Evolutionary conservation across 805 yeast species (phyloP), one percentile per base, ranked within the genome.

Genomic region (Spathaspora boniae): DNA sequence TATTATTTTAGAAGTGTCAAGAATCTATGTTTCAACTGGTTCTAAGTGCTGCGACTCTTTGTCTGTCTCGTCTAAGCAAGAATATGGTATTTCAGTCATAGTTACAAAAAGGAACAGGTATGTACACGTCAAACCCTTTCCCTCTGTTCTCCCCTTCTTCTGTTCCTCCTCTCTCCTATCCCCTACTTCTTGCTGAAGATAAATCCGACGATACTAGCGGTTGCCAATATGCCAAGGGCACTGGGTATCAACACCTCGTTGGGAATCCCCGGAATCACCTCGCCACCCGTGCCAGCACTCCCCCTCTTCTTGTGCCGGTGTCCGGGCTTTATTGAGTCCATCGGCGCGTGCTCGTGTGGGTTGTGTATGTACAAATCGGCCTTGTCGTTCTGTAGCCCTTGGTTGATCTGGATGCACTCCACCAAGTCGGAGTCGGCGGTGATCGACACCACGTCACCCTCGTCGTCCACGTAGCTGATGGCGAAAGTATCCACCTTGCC

Each of bases 381-480:
- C 54, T 83, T 82, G 26, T 76, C 80, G 28, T 62, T 55, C 6
- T 68, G 63, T 21, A 73, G 51, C 34, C 58, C 64, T 35, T 62
- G 64, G 45, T 81, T 69, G 27, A 82, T 70, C 33, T 59, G 56
- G n/a, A 82, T 77, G 53, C 95, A 86, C 44, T 86, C 95, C 15
- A 65, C 50, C 38, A 87, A 68, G 51, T 87, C 96, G 47, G 72
- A 73, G 48, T 82, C 83, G 3, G 83, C 72, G 0, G 93, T 82
- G 25, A 87, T 76, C 1, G 86, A 79, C 16, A 87, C 85, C 9
- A 82, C 62, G 52, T 87, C 96, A 9, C 85, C 83, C 49, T 87
- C 95, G 49, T 86, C 95, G 50, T 87, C 96, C 20, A 80, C 54
- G 46, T 86, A 86, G 37, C 88, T 80, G 34, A 86, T 73, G 0